Base-by-base conservation (phyloP, 73 alveolate species). In the Tetrahymena elliotti region DNA sequence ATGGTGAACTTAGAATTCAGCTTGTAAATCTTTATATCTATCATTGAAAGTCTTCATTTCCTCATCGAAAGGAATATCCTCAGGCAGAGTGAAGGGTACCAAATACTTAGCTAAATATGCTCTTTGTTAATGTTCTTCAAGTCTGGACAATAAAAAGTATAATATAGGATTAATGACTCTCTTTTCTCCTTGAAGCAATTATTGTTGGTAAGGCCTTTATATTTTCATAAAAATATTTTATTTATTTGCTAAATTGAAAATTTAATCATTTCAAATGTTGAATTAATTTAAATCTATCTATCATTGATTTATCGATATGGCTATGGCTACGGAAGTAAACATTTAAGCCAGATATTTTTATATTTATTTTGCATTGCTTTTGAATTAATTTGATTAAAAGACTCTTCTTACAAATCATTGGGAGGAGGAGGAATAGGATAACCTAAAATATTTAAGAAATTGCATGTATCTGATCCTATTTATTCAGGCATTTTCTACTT, bases 1-100 rank as follows among this genome's bases (percentile, higher is more conserved):
- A 93, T 98, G 99, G 83, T 98, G 97, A 11, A 98, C 98, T 93
- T 97, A 94, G 97, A 98, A 98, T 94, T 98, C 99, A 53, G 99
- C 99, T 95, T 98, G 97, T 20, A 97, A 95, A 84, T 98, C 99
- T 95, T 97, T 98, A 94, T 97, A 97, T 93, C 96, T 94, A 84
- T 97, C 97, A 93, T 94, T 95, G 93, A 98, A 95, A 83, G 97
- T 98, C 38, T 97, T 92, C 93, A 98, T 98, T 31, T 98, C 99
- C 41, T 98, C 99, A 93, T 98, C 99, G 94, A 98, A 97, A 93
- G 96, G 93, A 96, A 94, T 97, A 94, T 98, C 99, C 41, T 98
- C 99, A 52, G 99, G 98, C 68, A 98, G 96, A 27, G 97, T 94
- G 18, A 98, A 96, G 36, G 99, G 99, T 35, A 97, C 98, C 95